Percentiles rank a stretch among this genome's conserved stretches.
Conservation (phyloP, 139 green algal genomes). For the Parachlorella kessleri region DNA sequence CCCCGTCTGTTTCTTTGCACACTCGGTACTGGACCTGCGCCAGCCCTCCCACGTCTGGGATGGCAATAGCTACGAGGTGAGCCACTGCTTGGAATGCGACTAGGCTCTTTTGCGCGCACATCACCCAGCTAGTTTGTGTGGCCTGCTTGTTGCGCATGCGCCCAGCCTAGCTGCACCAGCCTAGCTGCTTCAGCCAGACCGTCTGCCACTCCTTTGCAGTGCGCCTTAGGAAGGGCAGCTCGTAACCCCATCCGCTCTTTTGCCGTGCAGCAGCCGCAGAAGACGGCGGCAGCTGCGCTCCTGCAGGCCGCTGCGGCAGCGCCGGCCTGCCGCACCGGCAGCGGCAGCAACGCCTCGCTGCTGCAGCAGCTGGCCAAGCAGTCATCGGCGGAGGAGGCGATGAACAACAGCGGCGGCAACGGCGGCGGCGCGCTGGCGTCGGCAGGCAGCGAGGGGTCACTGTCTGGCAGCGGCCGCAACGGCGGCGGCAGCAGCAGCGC, state of each 20-base stretch:
- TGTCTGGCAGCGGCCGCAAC: neutral
- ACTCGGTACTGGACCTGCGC: constrained; percentile 78
- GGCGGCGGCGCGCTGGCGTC: no score
- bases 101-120: no score
- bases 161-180: no score
- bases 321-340: neutral
- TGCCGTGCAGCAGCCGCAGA: constrained; percentile 7
- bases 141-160: no score
- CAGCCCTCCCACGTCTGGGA: constrained; percentile 38
- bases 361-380: neutral
- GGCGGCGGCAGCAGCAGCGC: neutral
- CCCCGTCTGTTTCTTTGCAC: constrained; percentile 96
- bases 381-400: constrained; percentile 2
- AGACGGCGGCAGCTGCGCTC: neutral
- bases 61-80: neutral
- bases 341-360: neutral
- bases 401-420: constrained; percentile 6
- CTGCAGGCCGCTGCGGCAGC: neutral
- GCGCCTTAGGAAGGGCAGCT: no score
- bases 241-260: no score
- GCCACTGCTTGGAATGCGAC: no score
- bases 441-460: no score
- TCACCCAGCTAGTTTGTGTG: no score
- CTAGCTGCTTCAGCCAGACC: no score
- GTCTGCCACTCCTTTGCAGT: no score